Evolutionary conservation across 805 yeast genomes (phyloP).

Genomic region (Saccharomycopsis babjevae): DNA sequence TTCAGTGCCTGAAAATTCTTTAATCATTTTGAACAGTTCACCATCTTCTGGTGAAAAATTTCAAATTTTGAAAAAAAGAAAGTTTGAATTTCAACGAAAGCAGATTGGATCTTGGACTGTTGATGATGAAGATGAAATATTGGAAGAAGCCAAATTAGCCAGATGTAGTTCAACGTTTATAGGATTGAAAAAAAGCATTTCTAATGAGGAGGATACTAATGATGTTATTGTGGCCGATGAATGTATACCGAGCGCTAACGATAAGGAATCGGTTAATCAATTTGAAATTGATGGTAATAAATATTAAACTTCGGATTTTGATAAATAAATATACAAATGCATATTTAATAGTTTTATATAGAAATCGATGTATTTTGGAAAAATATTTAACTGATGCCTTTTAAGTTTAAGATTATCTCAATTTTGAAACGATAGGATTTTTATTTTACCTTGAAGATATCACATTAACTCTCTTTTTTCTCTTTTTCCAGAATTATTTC

Average conservation of each 20-base stretch:
- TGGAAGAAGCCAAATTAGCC: constrained; percentile 39
- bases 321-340: background rate
- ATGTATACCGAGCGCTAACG: too few species aligned
- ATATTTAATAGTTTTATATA: too few species aligned
- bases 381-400: too few species aligned
- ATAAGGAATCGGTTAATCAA: background rate
- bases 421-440: too few species aligned
- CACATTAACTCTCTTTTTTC: too few species aligned
- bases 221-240: background rate
- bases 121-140: constrained; percentile 38
- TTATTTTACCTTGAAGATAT: too few species aligned
- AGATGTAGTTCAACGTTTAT: constrained; percentile 52
- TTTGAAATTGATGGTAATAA: background rate
- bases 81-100: constrained; percentile 33
- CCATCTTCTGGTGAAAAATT: constrained; percentile 48
- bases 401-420: too few species aligned
- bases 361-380: too few species aligned
- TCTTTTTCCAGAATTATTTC: too few species aligned
- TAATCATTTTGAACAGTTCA: constrained; percentile 53
- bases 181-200: constrained; percentile 31
- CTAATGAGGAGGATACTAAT: constrained; percentile 20
- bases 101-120: constrained; percentile 40
- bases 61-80: constrained; percentile 34
- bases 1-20: constrained; percentile 45
- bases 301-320: background rate